These are phyloP conservation scores for Solanum bulbocastanum DNA, from an alignment of 257 asterid genomes.

Conservation along the genomic window DNA sequence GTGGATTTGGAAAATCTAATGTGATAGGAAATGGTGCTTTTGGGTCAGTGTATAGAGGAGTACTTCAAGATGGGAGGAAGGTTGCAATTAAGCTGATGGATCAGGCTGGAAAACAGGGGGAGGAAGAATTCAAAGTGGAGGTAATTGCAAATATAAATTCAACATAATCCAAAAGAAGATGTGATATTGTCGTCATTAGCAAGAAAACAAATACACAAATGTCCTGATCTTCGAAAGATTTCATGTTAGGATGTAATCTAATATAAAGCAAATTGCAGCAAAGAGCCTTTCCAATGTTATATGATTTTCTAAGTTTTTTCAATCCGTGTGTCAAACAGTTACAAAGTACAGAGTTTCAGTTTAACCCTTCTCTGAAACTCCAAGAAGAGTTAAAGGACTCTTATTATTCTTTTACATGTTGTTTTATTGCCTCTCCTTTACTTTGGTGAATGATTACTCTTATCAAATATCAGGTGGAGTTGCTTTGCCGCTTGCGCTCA, in stretches of 20 bases:
- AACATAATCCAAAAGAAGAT: not conserved
- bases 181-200: not conserved
- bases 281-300: not conserved
- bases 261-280: not conserved
- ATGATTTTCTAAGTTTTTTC: not conserved
- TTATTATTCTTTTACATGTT: not conserved
- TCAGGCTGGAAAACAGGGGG: conserved; percentile 86
- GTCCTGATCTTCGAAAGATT: not conserved
- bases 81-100: conserved; percentile 94
- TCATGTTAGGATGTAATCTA: not conserved
- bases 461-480: conserved; percentile 48
- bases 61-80: conserved; percentile 78
- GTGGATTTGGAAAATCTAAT: conserved; percentile 78
- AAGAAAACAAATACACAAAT: not conserved
- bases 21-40: conserved; percentile 88
- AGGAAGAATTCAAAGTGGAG: conserved; percentile 85
- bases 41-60: conserved; percentile 77
- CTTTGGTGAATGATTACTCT: not conserved
- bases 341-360: not conserved
- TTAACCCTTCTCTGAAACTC: not conserved
- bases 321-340: not conserved
- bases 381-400: not conserved
- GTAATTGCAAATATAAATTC: conserved; percentile 4
- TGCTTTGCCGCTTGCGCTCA: conserved; percentile 63
- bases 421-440: not conserved